Conservation (phyloP, 768 basidiomycete species). For the Mycena filopes region DNA sequence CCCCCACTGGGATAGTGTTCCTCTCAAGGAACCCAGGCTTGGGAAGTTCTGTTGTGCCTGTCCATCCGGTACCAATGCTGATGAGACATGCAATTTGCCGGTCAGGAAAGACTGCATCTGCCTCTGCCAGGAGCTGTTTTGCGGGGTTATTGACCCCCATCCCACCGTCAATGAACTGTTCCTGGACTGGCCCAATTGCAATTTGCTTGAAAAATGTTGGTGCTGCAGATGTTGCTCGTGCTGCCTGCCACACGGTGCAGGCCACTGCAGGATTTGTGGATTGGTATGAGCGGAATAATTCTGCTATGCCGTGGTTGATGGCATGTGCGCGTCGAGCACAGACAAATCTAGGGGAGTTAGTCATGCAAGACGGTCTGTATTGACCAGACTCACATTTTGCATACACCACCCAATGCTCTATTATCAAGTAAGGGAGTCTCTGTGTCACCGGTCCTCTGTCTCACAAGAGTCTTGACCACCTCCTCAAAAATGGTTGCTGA, state of each 20-base stretch:
- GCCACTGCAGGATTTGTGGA: no score
- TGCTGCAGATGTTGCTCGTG: slow-evolving; percentile 47
- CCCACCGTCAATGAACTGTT: slow-evolving; percentile 2
- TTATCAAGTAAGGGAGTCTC: background rate
- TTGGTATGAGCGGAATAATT: no score
- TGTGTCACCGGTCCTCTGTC: background rate
- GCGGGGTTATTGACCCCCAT: slow-evolving; percentile 1
- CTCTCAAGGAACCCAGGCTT: background rate
- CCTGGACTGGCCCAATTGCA: slow-evolving; percentile 7
- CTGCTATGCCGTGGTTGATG: slow-evolving; percentile 1
- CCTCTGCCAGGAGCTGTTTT: background rate
- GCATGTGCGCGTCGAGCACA: background rate
- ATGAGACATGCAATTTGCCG: background rate
- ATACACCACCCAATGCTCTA: background rate
- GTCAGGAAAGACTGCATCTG: background rate
- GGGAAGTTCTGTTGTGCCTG: background rate
- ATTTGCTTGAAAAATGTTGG: slow-evolving; percentile 44
- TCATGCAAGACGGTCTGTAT: no score
- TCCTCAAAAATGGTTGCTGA: background rate
- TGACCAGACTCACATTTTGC: no score
- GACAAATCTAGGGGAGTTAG: background rate
- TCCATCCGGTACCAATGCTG: background rate
- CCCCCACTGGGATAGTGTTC: background rate
- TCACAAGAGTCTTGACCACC: background rate
- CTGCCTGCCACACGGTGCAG: no score